Evolutionary conservation across 1,139 yeast species (phyloP), one percentile per base, ranked within the genome.

Genomic region (Geotrichum histeridarum): DNA sequence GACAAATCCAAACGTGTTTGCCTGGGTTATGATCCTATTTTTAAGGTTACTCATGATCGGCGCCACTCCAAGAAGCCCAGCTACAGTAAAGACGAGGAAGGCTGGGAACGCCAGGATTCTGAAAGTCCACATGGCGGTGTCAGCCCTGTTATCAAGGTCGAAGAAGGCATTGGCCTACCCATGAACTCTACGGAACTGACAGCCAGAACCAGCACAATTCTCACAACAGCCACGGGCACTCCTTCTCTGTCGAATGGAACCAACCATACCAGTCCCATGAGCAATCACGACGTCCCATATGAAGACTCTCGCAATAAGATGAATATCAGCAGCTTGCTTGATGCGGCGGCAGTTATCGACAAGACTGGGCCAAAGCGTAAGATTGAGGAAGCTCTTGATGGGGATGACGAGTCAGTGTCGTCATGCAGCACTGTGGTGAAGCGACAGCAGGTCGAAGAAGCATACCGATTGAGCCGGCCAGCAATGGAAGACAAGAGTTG

Each of bases 1-100:
- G 86, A 82, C 63, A 78, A 86, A 60, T 77, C 84, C 47, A 81
- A 81, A 57, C 82, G 86, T 60, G 78, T 79, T 11, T 86, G 95
- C 64, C 71, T 83, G n/a, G 90, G 90, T 2, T 84, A 84, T 65
- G 87, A 66, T 59, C 70, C 73, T 1, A 59, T 70, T 9, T 70
- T 70, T 52, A 57, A 59, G 14, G 51, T 54, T 27, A 57, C 58
- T 12, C 58, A 57, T 17, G 66, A 62, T 37, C 60, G 62, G n/a
- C 39, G 54, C n/a, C 44, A 14, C 6, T 15, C 32, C 15, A 31
- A 37, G 22, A 39, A 47, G 27, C 11, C 18, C 14, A 30, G 6
- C 12, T n/a, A 17, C 2, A 4, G 32, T 12, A 36, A 36, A 18
- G 42, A 17, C 31, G 39, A 45, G 7, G 27, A 47, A 11, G 35